Percentiles rank a stretch among this genome's conserved stretches.
Evolutionary conservation across 2,329 filamentous ascomycete species (phyloP).

Genomic region (Pseudocercospora fuligena): DNA sequence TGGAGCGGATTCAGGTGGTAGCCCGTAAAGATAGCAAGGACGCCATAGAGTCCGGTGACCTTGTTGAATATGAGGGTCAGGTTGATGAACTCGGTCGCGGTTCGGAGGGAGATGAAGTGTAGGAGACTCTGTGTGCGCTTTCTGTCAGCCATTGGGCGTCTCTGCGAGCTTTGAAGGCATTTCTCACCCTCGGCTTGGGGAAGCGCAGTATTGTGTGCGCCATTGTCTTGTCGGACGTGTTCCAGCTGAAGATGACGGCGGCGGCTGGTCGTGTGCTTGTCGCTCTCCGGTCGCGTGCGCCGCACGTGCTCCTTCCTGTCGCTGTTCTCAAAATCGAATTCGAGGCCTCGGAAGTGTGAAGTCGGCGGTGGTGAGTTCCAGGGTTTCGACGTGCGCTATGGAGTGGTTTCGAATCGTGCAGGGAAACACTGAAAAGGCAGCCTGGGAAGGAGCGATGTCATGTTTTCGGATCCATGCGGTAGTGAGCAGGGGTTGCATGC

Average conservation of each 20-base stretch:
- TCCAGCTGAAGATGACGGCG: neutral
- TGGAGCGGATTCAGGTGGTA: constrained; percentile 81
- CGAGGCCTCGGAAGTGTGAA: no score
- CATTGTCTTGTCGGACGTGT: constrained; percentile 12
- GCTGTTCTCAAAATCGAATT: neutral
- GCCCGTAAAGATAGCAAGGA: constrained; percentile 86
- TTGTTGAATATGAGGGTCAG: constrained; percentile 89
- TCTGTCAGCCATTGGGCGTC: neutral
- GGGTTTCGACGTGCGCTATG: neutral
- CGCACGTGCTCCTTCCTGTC: neutral
- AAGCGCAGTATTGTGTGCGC: constrained; percentile 22
- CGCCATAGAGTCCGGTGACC: constrained; percentile 84
- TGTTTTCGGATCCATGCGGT: neutral
- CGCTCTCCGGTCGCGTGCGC: neutral
- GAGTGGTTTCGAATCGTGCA: neutral
- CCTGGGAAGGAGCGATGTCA: neutral
- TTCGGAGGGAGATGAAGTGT: constrained; percentile 82
- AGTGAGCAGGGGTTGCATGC: neutral
- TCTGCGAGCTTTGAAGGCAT: neutral
- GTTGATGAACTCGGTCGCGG: constrained; percentile 82
- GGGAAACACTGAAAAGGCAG: neutral
- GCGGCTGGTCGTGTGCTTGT: neutral
- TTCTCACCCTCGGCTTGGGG: constrained; percentile 22
- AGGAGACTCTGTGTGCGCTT: constrained; percentile 70
- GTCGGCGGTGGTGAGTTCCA: no score